phyloP scores from a whole-genome alignment of 176 grass and related monocot species.

The Eragrostis nindensis region DNA sequence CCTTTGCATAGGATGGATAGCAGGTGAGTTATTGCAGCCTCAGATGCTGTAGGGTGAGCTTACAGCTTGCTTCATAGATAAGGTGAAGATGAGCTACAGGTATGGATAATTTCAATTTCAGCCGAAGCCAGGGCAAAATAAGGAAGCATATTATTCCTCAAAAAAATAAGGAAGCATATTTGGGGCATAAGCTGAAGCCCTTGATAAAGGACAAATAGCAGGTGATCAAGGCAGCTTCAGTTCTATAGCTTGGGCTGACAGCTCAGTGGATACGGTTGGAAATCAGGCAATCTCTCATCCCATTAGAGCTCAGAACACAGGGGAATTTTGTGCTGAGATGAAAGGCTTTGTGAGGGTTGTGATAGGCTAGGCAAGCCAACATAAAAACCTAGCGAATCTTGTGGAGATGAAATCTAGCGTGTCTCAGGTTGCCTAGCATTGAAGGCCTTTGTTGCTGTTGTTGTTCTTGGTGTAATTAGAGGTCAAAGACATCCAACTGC shows the following conservation, averaged over 20 bases:
- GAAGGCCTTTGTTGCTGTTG: too few relatives aligned
- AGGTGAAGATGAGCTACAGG: not conserved
- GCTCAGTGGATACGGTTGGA: not conserved
- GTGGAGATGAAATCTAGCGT: too few relatives aligned
- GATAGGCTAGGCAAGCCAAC: too few relatives aligned
- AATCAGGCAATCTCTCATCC: too few relatives aligned
- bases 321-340: too few relatives aligned
- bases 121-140: not conserved
- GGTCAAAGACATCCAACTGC: not conserved
- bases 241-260: not conserved
- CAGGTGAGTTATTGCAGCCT: not conserved
- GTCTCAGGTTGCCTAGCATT: too few relatives aligned
- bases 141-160: not conserved
- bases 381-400: too few relatives aligned
- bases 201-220: not conserved
- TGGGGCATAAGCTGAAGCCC: not conserved
- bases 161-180: not conserved
- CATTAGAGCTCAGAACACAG: too few relatives aligned
- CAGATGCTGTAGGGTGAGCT: not conserved
- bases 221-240: not conserved
- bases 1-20: not conserved
- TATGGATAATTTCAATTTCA: not conserved
- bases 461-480: not conserved
- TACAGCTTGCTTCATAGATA: conserved; percentile 6
- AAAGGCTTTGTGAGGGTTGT: too few relatives aligned